Evolutionary conservation across 2,329 filamentous ascomycete species (phyloP), one percentile per base, ranked within the genome.

Genomic region (Xylaria sp.): DNA sequence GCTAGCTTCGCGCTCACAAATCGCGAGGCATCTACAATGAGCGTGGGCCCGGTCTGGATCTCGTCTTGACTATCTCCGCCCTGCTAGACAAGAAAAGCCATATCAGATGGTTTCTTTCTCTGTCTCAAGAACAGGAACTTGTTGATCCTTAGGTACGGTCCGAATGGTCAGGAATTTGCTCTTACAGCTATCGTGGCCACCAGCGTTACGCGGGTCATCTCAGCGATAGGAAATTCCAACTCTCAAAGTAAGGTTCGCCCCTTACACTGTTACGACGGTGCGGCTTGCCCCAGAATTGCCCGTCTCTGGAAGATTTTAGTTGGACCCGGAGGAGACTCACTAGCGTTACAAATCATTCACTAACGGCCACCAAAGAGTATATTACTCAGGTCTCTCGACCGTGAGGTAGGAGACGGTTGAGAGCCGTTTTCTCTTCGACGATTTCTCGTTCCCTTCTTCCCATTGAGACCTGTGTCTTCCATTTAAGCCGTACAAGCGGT

Each of bases 271-370:
- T 5, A 46, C 41, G 13, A 46, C 18, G 6, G 15, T 13, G 41
- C 15, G 3, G 18, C 15, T n/a, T n/a, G 18, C 41, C 20, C 37
- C 52, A 39, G 48, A 44, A 68, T 62, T 39, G 60, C 37, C 39
- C 37, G 28, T 58, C 28, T 52, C 28, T 52, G 32, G 52, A 41
- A 50, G 57, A 63, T 51, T 66, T 52, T 63, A 66, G 48, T 57
- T 61, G 41, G 62, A 23, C 9, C 54, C 44, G 41, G 15, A 60
- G 58, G 59, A 63, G 55, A 37, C 54, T 32, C 20, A 18, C 50
- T 58, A 66, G 55, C 20, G 52, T 59, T 59, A 56, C 50, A 60
- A 46, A 51, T 63, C 28, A 25, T 34, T 46, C 23, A 46, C 57
- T 59, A 59, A 51, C 48, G 44, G 23, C 52, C 8, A 48, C 23